Evolutionary conservation across 768 basidiomycete genomes (phyloP).

Genomic region (Collybia nuda): DNA sequence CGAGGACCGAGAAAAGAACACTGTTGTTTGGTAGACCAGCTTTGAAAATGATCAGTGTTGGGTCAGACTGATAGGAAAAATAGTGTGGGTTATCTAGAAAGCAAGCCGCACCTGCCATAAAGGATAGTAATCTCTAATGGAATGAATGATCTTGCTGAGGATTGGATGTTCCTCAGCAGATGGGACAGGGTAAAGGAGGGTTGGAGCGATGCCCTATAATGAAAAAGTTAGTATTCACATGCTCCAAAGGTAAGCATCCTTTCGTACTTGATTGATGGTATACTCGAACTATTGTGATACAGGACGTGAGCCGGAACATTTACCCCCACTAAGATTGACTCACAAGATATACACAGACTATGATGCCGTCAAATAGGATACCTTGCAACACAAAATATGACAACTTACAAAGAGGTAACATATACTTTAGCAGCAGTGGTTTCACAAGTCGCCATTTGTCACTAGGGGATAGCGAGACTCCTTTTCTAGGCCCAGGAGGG

Average conservation of each 20-base stretch:
- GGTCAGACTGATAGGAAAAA: slow-evolving; percentile 1
- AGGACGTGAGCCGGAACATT: neutral
- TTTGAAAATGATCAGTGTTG: slow-evolving; percentile 21
- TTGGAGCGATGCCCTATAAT: slow-evolving; percentile 70
- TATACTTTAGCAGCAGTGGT: slow-evolving; percentile 1
- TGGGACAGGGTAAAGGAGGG: slow-evolving; percentile 74
- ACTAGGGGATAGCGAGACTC: slow-evolving; percentile 1
- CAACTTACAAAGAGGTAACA: slow-evolving; percentile 3
- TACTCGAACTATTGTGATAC: slow-evolving; percentile 2
- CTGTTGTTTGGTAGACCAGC: slow-evolving; percentile 87
- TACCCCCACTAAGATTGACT: neutral
- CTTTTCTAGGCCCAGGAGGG: neutral
- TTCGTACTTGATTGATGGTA: slow-evolving; percentile 10
- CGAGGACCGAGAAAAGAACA: slow-evolving; percentile 91
- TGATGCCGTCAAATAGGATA: neutral
- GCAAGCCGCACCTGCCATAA: slow-evolving; percentile 65
- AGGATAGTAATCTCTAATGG: slow-evolving; percentile 80
- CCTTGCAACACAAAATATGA: too few species aligned
- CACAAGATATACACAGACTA: slow-evolving; percentile 6
- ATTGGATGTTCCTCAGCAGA: slow-evolving; percentile 44
- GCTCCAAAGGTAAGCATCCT: neutral
- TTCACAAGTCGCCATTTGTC: slow-evolving; percentile 4
- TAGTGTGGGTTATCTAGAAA: neutral
- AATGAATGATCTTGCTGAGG: slow-evolving; percentile 66
- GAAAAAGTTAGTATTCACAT: slow-evolving; percentile 1